Percentiles rank a stretch among this genome's conserved stretches.
These are phyloP conservation scores for Pugionium cornutum DNA, from an alignment of 345 rosid genomes.

Conservation along the genomic window DNA sequence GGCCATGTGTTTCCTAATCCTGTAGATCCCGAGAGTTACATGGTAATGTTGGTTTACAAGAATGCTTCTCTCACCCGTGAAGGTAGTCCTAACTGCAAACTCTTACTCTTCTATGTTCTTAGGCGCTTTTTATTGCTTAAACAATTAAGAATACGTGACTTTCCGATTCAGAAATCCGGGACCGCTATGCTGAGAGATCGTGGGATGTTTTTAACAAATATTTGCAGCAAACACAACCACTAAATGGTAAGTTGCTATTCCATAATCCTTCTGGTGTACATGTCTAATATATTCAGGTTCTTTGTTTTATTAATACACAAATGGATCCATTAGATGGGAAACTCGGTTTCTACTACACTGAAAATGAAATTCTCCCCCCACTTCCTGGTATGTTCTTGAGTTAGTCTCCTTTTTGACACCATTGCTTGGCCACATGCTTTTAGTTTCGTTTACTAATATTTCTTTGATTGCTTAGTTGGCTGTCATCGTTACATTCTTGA, in stretches of 20 bases:
- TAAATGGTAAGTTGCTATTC: constrained; percentile 55
- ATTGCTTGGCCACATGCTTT: background rate
- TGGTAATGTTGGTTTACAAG: constrained; percentile 88
- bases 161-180: constrained; percentile 57
- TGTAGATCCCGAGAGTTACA: constrained; percentile 84
- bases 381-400: constrained; percentile 66
- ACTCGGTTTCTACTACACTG: constrained; percentile 93
- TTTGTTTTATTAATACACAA: constrained; percentile 35
- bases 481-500: constrained; percentile 68
- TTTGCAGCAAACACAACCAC: constrained; percentile 72
- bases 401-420: background rate
- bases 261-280: background rate
- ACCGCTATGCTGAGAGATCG: constrained; percentile 63
- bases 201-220: constrained; percentile 79
- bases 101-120: background rate
- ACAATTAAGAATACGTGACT: background rate
- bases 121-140: background rate
- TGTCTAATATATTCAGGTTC: constrained; percentile 21
- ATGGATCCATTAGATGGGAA: constrained; percentile 65
- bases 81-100: constrained; percentile 48
- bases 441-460: constrained; percentile 7
- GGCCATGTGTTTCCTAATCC: constrained; percentile 93
- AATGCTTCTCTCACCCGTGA: constrained; percentile 93
- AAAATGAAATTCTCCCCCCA: constrained; percentile 95
- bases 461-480: constrained; percentile 57